Percentiles rank a stretch among this genome's conserved stretches.
Evolutionary conservation across 73 alveolate species (phyloP).

Genomic region (Blepharisma japonicum): DNA sequence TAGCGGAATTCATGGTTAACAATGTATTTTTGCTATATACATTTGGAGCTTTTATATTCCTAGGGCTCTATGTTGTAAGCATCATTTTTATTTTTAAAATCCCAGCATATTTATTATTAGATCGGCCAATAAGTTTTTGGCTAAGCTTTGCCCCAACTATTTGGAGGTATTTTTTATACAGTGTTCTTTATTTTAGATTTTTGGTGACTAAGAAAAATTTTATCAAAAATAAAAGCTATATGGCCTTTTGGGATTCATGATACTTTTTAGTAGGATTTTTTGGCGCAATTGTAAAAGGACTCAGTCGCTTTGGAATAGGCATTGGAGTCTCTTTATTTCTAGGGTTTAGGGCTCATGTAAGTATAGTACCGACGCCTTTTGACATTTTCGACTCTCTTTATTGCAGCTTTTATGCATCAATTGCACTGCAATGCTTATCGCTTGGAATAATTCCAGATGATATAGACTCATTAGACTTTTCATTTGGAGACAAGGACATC

Average conservation of each 20-base stretch:
- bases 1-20: conserved; percentile 12
- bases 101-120: background rate
- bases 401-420: background rate
- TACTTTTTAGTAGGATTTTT: conserved; percentile 18
- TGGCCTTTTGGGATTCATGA: conserved; percentile 20
- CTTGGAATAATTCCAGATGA: background rate
- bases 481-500: too few species aligned
- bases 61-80: background rate
- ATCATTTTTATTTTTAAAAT: background rate
- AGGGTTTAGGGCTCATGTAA: conserved; percentile 1
- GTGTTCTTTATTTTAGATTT: background rate
- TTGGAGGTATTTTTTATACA: background rate
- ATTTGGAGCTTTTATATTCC: background rate
- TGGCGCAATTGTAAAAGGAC: conserved; percentile 17
- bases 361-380: conserved; percentile 12
- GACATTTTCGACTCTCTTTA: conserved; percentile 5
- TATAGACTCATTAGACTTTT: background rate
- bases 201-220: background rate
- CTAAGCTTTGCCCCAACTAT: background rate
- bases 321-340: background rate
- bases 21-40: background rate
- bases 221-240: background rate
- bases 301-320: background rate
- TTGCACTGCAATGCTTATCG: background rate
- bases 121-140: background rate